These are phyloP conservation scores for Magnaporthales sp. DNA, from an alignment of 2,329 filamentous ascomycete genomes.

Conservation along the genomic window DNA sequence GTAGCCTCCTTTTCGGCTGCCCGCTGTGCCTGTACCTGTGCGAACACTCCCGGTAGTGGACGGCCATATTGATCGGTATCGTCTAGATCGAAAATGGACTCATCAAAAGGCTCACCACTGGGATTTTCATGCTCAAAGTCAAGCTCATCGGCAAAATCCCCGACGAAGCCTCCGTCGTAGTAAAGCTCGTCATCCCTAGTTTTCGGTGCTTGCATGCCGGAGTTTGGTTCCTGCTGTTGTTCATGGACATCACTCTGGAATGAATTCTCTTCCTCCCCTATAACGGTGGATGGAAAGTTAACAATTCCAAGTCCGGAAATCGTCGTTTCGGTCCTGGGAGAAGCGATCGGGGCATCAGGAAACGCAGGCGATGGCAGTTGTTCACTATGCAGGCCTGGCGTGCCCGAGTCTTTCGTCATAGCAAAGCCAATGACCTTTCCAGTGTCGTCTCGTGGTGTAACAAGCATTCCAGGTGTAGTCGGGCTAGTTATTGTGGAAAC, in stretches of 20 bases:
- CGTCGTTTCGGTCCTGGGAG: neutral
- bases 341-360: neutral
- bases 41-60: constrained; percentile 50
- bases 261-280: neutral
- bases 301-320: constrained; percentile 2
- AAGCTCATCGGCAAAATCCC: constrained; percentile 34
- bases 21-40: constrained; percentile 38
- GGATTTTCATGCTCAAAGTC: constrained; percentile 24
- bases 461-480: constrained; percentile 32
- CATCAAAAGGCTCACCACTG: constrained; percentile 52
- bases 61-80: constrained; percentile 55
- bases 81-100: constrained; percentile 63
- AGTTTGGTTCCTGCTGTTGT: neutral
- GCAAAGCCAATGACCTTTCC: constrained; percentile 51
- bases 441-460: constrained; percentile 46
- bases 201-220: neutral
- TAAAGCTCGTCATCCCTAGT: constrained; percentile 54
- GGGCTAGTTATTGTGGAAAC: constrained; percentile 43
- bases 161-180: constrained; percentile 56
- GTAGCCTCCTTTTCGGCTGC: constrained; percentile 19
- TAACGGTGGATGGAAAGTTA: neutral
- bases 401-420: constrained; percentile 34
- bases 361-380: constrained; percentile 10
- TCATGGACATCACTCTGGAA: neutral
- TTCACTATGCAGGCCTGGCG: constrained; percentile 19